A percentile compares a stretch with the other conserved stretches of the same genome.
These are phyloP conservation scores for Amorphotheca resinae DNA, from an alignment of 495 filamentous ascomycete genomes.

Conservation along the genomic window DNA sequence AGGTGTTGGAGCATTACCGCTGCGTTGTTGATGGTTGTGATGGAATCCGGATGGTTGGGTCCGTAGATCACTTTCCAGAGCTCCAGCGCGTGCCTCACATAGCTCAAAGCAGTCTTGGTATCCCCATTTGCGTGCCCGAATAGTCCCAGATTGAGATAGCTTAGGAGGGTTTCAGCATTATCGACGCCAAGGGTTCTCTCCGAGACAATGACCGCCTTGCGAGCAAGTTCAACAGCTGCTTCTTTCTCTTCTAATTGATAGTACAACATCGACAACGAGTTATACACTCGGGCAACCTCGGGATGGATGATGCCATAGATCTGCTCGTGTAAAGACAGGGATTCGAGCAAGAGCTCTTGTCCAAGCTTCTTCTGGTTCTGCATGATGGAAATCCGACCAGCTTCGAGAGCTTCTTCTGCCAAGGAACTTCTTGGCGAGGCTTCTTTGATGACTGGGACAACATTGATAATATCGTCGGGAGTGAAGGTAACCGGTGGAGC, in stretches of 20 bases:
- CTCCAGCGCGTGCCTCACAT: conserved; percentile 85
- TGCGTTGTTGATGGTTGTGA: conserved; percentile 97
- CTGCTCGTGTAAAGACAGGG: conserved; percentile 91
- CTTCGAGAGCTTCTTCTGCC: conserved; percentile 92
- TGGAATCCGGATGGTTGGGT: conserved; percentile 84
- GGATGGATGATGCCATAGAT: conserved; percentile 97
- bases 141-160: conserved; percentile 91
- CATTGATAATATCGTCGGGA: conserved; percentile 77
- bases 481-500: conserved; percentile 52
- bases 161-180: conserved; percentile 81
- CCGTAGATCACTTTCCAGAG: conserved; percentile 98
- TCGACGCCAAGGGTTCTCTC: conserved; percentile 93
- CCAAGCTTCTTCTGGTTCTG: conserved; percentile 93
- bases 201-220: conserved; percentile 90
- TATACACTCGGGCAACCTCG: conserved; percentile 91
- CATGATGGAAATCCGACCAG: conserved; percentile 84
- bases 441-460: conserved; percentile 90
- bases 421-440: conserved; percentile 76
- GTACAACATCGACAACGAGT: conserved; percentile 87
- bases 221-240: conserved; percentile 84
- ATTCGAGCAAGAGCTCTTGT: conserved; percentile 90
- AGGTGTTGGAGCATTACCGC: conserved; percentile 96
- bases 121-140: conserved; percentile 88
- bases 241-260: conserved; percentile 93
- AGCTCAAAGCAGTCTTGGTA: conserved; percentile 67